Percentiles rank a stretch among this genome's conserved stretches.
Evolutionary conservation across 2,329 filamentous ascomycete species (phyloP).

Genomic region (Phialophora expanda): DNA sequence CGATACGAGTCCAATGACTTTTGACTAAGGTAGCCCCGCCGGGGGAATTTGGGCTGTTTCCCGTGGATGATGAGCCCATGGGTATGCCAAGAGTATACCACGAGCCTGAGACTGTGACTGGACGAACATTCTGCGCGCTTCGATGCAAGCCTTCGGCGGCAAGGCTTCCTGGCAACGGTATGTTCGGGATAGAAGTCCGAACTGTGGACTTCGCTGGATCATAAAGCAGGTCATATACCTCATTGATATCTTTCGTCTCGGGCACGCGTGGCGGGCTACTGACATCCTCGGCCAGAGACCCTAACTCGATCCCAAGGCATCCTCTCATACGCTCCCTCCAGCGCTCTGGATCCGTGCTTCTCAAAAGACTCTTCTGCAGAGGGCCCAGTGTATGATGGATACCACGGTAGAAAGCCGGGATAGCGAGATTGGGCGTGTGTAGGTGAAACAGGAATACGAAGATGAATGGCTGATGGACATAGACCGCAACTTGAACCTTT

Average conservation of each 20-base stretch:
- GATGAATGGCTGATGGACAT: slow-evolving; percentile 56
- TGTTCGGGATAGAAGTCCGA: slow-evolving; percentile 68
- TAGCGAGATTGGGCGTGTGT: slow-evolving; percentile 48
- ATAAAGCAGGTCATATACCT: slow-evolving; percentile 65
- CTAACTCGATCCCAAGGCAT: slow-evolving; percentile 16
- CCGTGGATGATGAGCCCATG: slow-evolving; percentile 30
- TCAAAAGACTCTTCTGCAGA: slow-evolving; percentile 53
- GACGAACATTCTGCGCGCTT: slow-evolving; percentile 16
- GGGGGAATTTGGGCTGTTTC: not conserved
- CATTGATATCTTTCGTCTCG: slow-evolving; percentile 10
- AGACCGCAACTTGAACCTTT: slow-evolving; percentile 37
- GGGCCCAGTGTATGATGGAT: slow-evolving; percentile 57
- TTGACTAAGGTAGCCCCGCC: slow-evolving; percentile 24
- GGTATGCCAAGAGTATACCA: slow-evolving; percentile 41
- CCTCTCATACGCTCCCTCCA: slow-evolving; percentile 47
- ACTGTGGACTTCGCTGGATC: slow-evolving; percentile 64
- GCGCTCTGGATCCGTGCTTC: slow-evolving; percentile 53
- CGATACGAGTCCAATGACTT: slow-evolving; percentile 50
- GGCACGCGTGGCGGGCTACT: not conserved
- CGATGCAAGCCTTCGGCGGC: slow-evolving; percentile 37
- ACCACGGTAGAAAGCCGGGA: slow-evolving; percentile 53
- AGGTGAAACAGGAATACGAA: slow-evolving; percentile 57
- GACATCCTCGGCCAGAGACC: slow-evolving; percentile 3
- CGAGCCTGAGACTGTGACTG: slow-evolving; percentile 34
- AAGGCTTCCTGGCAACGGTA: slow-evolving; percentile 58